Conservation (phyloP, 257 asterid genomes). For the Anisodus acutangulus region DNA sequence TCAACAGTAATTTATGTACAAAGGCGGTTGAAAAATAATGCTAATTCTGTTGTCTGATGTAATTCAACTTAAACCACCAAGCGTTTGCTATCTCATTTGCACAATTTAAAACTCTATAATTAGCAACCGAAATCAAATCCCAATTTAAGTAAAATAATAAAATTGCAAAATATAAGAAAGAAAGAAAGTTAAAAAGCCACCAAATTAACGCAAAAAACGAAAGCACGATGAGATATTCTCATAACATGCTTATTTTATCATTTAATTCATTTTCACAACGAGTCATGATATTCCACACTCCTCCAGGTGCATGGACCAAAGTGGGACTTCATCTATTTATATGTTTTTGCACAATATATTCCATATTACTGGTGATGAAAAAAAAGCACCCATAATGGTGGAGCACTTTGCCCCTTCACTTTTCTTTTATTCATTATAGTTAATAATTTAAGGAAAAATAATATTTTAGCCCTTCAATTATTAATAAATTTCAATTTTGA, state of each 20-base stretch:
- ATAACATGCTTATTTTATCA: not conserved
- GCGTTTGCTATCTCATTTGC: not conserved
- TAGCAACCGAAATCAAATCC: too few relatives aligned
- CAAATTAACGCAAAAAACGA: not conserved
- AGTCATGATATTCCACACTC: not conserved
- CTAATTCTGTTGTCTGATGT: not conserved
- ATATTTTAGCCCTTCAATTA: not conserved
- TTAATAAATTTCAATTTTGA: not conserved
- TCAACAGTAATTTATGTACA: not conserved
- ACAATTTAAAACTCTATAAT: too few relatives aligned
- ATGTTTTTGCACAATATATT: not conserved
- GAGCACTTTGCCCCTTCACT: conserved; percentile 21
- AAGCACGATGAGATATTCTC: not conserved
- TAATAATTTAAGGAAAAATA: not conserved
- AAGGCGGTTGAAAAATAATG: not conserved
- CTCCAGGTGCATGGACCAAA: conserved; percentile 21
- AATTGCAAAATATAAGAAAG: not conserved
- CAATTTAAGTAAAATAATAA: not conserved
- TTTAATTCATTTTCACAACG: not conserved
- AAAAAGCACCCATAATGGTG: not conserved
- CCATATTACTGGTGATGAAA: not conserved
- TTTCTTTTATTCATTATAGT: not conserved
- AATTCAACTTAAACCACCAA: not conserved
- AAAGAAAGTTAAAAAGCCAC: not conserved
- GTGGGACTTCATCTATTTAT: not conserved